phyloP scores from a whole-genome alignment of 2,329 filamentous ascomycete genomes.

The Trichoderma citrinoviride region DNA sequence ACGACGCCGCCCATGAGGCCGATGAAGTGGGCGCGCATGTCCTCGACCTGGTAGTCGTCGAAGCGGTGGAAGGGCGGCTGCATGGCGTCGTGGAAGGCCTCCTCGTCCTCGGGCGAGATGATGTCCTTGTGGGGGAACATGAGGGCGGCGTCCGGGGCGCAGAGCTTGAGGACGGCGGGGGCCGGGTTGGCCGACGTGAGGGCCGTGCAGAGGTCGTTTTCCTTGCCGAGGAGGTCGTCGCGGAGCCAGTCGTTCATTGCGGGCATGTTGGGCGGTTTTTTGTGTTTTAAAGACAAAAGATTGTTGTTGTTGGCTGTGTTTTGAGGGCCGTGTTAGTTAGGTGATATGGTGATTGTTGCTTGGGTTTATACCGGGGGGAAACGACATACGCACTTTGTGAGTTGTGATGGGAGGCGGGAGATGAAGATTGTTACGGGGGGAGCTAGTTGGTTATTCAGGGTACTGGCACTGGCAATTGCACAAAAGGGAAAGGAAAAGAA shows the following conservation, averaged over 20 bases:
- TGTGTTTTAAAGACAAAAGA: no score
- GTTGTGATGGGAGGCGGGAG: no score
- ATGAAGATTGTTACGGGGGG: not conserved
- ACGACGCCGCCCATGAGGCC: conserved; percentile 23
- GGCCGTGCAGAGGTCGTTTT: conserved; percentile 21
- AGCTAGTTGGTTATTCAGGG: not conserved
- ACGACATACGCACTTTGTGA: not conserved
- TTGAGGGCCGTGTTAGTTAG: not conserved
- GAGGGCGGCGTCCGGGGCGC: conserved; percentile 18
- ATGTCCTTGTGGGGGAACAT: conserved; percentile 22
- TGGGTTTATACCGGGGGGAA: not conserved
- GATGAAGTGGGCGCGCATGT: conserved; percentile 15
- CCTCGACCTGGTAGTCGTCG: conserved; percentile 16
- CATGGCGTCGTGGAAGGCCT: conserved; percentile 16
- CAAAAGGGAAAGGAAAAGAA: not conserved
- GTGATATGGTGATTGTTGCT: not conserved
- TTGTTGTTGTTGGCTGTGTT: not conserved
- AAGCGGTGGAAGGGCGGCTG: conserved; percentile 20
- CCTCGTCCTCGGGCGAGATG: conserved; percentile 17
- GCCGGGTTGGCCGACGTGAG: conserved; percentile 19
- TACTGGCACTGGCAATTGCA: not conserved
- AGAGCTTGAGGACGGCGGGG: conserved; percentile 20
- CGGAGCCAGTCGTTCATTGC: conserved; percentile 21
- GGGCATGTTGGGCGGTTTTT: conserved; percentile 12
- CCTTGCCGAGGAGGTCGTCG: conserved; percentile 21